A percentile compares a stretch with the other conserved stretches of the same genome.
Conservation (phyloP, 768 basidiomycete genomes). For the Paxillus involutus region DNA sequence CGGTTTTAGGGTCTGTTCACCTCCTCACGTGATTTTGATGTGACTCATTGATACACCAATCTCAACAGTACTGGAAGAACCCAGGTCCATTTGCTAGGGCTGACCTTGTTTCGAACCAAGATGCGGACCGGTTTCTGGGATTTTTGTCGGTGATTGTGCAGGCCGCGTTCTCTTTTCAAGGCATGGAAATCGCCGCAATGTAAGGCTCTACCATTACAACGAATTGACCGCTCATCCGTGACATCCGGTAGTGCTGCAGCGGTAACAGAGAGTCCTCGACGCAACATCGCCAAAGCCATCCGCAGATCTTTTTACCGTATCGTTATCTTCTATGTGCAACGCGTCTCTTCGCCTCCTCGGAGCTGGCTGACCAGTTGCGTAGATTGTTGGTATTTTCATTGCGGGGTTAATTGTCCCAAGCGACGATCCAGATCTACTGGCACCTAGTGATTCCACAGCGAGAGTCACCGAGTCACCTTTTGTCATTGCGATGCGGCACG, state of each 20-base stretch:
- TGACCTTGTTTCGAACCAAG: slow-evolving; percentile 29
- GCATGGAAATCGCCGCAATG: slow-evolving; percentile 74
- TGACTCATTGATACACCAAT: not conserved
- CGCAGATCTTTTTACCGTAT: slow-evolving; percentile 80
- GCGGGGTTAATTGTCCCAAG: slow-evolving; percentile 78
- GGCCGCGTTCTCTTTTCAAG: slow-evolving; percentile 76
- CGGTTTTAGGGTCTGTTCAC: slow-evolving; percentile 57
- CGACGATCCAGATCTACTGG: slow-evolving; percentile 47
- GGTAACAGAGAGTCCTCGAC: slow-evolving; percentile 75
- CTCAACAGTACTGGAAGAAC: slow-evolving; percentile 60
- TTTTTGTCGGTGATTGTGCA: slow-evolving; percentile 45
- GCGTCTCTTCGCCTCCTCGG: not conserved
- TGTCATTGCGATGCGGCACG: slow-evolving; percentile 72
- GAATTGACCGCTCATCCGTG: slow-evolving; percentile 1
- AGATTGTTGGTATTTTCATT: slow-evolving; percentile 68
- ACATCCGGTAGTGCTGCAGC: slow-evolving; percentile 56
- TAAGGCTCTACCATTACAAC: slow-evolving; percentile 34
- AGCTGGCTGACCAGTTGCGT: not conserved
- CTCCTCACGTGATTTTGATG: not conserved
- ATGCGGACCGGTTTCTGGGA: slow-evolving; percentile 42
- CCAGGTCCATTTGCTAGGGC: slow-evolving; percentile 51
- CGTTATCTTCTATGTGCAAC: slow-evolving; percentile 66
- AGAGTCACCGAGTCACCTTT: slow-evolving; percentile 61
- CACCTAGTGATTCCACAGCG: slow-evolving; percentile 5
- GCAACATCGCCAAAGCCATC: slow-evolving; percentile 78